phyloP scores from a whole-genome alignment of 768 basidiomycete genomes.

The Tubosaeta sp. region DNA sequence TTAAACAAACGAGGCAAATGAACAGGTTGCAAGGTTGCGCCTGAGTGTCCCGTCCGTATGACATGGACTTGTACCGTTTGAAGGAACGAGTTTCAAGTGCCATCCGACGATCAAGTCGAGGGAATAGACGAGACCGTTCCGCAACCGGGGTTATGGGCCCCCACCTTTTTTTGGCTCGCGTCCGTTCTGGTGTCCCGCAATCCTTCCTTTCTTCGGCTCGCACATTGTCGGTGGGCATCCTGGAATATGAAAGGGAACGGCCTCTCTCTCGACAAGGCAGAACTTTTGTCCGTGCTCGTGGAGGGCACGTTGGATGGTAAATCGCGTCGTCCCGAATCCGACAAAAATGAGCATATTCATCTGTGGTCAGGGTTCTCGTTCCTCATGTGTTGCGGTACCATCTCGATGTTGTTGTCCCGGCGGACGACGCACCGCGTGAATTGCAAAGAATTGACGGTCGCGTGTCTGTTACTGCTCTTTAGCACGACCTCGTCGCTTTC shows the following conservation, averaged over 20 bases:
- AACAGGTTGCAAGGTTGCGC: not conserved
- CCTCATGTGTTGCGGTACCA: conserved; percentile 32
- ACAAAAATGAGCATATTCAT: not conserved
- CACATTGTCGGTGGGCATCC: not conserved
- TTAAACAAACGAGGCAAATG: not conserved
- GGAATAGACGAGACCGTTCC: not conserved
- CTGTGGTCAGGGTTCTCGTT: conserved; percentile 30
- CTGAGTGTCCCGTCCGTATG: not conserved
- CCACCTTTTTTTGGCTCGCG: not conserved
- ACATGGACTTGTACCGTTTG: not conserved
- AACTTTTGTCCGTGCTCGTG: conserved; percentile 15
- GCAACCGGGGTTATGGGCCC: not conserved
- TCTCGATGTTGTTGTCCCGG: conserved; percentile 21
- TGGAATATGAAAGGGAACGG: not conserved
- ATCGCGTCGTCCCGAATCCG: not conserved
- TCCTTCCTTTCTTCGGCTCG: not conserved
- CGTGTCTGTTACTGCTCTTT: conserved; percentile 26
- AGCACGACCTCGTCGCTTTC: conserved; percentile 17
- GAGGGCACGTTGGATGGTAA: conserved; percentile 22
- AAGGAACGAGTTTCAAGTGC: not conserved
- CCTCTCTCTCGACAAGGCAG: conserved; percentile 19
- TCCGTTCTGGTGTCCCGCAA: not conserved
- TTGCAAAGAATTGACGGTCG: conserved; percentile 16
- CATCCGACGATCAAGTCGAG: not conserved
- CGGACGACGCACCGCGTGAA: conserved; percentile 12